A percentile compares a stretch with the other conserved stretches of the same genome.
These are phyloP conservation scores for Nemania sp. DNA, from an alignment of 2,329 filamentous ascomycete species.

Conservation along the genomic window DNA sequence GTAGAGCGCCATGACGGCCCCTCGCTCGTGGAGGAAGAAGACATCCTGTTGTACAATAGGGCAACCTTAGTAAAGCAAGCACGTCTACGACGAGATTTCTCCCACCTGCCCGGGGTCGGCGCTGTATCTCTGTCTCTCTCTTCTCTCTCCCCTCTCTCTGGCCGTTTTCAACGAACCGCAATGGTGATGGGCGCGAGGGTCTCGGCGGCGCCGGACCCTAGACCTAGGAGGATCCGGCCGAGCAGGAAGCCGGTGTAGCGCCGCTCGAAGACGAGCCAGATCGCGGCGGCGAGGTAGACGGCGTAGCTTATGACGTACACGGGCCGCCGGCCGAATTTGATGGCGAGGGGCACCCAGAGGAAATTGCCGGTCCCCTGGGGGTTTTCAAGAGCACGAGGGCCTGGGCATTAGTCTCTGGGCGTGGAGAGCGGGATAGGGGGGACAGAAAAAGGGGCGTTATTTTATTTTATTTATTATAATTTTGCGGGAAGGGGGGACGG, in stretches of 20 bases:
- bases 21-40: slow-evolving; percentile 62
- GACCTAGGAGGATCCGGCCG: slow-evolving; percentile 56
- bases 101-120: neutral
- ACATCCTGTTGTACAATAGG: slow-evolving; percentile 47
- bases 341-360: slow-evolving; percentile 51
- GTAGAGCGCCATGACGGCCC: slow-evolving; percentile 54
- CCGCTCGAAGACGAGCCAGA: slow-evolving; percentile 51
- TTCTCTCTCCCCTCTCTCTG: no score
- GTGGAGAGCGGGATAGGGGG: neutral
- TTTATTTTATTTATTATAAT: no score
- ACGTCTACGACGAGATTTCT: neutral
- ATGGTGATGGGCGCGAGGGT: slow-evolving; percentile 44
- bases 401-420: neutral
- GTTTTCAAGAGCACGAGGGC: neutral
- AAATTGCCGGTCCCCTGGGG: slow-evolving; percentile 47
- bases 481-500: neutral
- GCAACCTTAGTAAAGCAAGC: neutral
- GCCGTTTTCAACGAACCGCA: slow-evolving; percentile 21
- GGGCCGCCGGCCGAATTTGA: slow-evolving; percentile 50
- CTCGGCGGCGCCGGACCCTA: slow-evolving; percentile 58
- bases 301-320: slow-evolving; percentile 50
- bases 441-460: neutral
- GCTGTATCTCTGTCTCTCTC: no score
- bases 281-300: slow-evolving; percentile 47
- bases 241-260: slow-evolving; percentile 49